A percentile compares a stretch with the other conserved stretches of the same genome.
Evolutionary conservation across 805 yeast genomes (phyloP).

Genomic region (Wickerhamomyces xylosicus): DNA sequence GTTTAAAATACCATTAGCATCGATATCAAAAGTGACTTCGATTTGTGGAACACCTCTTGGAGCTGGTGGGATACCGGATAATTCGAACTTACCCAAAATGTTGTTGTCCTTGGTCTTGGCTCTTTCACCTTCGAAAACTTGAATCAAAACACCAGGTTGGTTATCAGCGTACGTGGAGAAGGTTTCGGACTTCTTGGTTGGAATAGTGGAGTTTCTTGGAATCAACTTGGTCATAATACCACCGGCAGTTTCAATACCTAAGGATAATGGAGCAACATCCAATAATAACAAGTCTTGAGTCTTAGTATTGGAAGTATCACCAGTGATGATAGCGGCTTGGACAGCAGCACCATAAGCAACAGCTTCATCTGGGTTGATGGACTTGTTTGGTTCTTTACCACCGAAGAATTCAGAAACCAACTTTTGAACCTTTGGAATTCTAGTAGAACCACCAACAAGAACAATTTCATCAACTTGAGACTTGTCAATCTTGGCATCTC

Average conservation of each 20-base stretch:
- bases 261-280: conserved; percentile 97
- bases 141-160: conserved; percentile 99
- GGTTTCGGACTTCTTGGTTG: conserved; percentile 96
- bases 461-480: conserved; percentile 90
- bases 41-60: conserved; percentile 99
- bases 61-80: conserved; percentile 95
- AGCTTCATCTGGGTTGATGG: conserved; percentile 98
- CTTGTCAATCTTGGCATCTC: conserved; percentile 89
- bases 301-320: conserved; percentile 88
- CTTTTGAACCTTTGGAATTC: conserved; percentile 98
- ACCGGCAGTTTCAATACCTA: conserved; percentile 99
- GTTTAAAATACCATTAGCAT: conserved; percentile 95
- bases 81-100: conserved; percentile 94
- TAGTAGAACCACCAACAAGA: conserved; percentile 96
- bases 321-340: conserved; percentile 95
- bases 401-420: conserved; percentile 95
- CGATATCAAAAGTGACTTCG: conserved; percentile 94
- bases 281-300: conserved; percentile 93
- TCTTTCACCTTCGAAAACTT: conserved; percentile 98
- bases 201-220: conserved; percentile 97
- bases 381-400: conserved; percentile 97
- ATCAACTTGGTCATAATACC: conserved; percentile 99
- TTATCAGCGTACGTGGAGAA: conserved; percentile 98
- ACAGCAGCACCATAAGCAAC: conserved; percentile 99
- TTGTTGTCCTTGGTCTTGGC: conserved; percentile 94